Conservation (phyloP, 495 filamentous ascomycete genomes). For the Apiosordaria backusii region DNA sequence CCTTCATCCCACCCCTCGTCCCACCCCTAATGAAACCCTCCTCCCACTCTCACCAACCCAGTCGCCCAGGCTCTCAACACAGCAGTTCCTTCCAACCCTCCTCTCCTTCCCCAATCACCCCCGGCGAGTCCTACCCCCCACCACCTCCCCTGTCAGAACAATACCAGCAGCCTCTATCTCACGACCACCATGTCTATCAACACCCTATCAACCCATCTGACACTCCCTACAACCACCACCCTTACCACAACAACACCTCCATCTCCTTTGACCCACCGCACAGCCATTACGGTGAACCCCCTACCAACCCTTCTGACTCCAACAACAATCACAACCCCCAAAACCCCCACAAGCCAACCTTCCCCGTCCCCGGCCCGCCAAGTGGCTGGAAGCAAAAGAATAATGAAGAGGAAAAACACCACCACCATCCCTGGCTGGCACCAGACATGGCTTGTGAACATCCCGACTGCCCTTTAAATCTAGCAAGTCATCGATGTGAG, state of each 20-base stretch:
- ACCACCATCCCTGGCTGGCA: slow-evolving; percentile 23
- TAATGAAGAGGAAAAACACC: slow-evolving; percentile 13
- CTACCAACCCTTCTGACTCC: background rate
- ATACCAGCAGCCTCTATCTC: background rate
- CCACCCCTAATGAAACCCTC: background rate
- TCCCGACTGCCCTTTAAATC: slow-evolving; percentile 17
- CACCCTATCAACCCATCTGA: background rate
- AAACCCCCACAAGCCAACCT: slow-evolving; percentile 5
- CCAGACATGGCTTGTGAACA: slow-evolving; percentile 21
- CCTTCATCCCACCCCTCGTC: background rate
- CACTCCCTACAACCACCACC: background rate
- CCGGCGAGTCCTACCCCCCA: background rate
- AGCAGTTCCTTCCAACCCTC: background rate
- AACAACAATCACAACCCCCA: slow-evolving; percentile 1
- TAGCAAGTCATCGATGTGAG: slow-evolving; percentile 11
- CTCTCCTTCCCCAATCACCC: too few species aligned
- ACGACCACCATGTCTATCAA: background rate
- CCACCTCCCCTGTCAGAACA: background rate
- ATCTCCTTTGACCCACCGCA: background rate
- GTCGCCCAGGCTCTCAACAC: background rate
- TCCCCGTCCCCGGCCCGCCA: slow-evolving; percentile 13
- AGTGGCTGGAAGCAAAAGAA: slow-evolving; percentile 1
- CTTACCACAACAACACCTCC: background rate
- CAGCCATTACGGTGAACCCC: background rate
- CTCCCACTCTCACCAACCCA: background rate